Evolutionary conservation across 345 rosid genomes (phyloP).

Genomic region (Leavenworthia alabamica): DNA sequence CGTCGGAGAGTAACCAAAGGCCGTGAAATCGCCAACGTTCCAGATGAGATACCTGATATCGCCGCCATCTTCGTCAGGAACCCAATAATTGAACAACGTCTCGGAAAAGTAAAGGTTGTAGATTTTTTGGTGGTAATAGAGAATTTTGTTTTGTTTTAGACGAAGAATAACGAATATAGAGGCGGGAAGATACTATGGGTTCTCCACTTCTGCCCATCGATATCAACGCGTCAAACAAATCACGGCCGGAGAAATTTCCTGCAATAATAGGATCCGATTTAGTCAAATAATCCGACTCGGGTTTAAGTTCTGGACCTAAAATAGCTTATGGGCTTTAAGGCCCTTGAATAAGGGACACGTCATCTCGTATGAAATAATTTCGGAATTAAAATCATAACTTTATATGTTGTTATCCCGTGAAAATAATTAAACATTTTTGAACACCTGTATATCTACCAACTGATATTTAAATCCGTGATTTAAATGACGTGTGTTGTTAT

Average conservation of each 20-base stretch:
- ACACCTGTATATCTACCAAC: background rate
- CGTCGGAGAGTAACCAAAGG: constrained; percentile 19
- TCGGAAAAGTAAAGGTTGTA: background rate
- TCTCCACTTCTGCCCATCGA: constrained; percentile 14
- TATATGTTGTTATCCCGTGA: constrained; percentile 19
- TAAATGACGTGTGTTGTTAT: background rate
- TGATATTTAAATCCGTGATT: constrained; percentile 7
- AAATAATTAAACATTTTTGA: constrained; percentile 5
- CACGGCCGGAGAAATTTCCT: constrained; percentile 23
- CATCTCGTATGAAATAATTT: background rate
- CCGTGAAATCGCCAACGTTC: background rate
- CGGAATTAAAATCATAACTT: background rate
- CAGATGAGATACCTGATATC: constrained; percentile 15
- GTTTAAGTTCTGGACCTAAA: background rate
- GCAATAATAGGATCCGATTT: constrained; percentile 14
- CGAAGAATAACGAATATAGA: background rate
- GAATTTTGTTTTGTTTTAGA: background rate
- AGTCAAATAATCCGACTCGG: constrained; percentile 8
- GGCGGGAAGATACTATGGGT: constrained; percentile 12
- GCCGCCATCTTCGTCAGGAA: constrained; percentile 20
- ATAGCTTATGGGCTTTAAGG: background rate
- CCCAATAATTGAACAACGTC: background rate
- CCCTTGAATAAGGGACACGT: background rate
- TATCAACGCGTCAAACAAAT: constrained; percentile 13
- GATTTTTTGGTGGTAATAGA: constrained; percentile 4